phyloP scores from a whole-genome alignment of 495 filamentous ascomycete species.

The Penicillium pancosmium region DNA sequence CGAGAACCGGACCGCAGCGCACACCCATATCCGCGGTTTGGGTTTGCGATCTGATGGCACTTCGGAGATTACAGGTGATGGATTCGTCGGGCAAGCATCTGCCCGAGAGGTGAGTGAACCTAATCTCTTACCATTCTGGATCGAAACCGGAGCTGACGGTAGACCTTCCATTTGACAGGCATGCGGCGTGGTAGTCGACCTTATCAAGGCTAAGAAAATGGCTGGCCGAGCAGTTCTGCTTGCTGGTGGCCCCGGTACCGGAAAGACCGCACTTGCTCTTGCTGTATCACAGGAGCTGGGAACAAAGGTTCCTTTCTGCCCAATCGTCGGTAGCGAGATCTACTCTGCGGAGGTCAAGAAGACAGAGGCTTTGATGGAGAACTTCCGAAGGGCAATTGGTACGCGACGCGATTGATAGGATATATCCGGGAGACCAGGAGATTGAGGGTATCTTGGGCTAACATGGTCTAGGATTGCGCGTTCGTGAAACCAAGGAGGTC shows the following conservation, averaged over 20 bases:
- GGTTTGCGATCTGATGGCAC: slow-evolving; percentile 81
- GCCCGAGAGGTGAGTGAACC: slow-evolving; percentile 74
- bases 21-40: slow-evolving; percentile 95
- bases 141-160: slow-evolving; percentile 6
- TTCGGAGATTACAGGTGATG: slow-evolving; percentile 73
- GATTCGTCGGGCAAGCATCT: slow-evolving; percentile 85
- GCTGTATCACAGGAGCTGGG: slow-evolving; percentile 95
- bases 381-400: slow-evolving; percentile 95
- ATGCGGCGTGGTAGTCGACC: slow-evolving; percentile 90
- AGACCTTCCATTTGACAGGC: slow-evolving; percentile 53
- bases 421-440: background rate
- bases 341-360: slow-evolving; percentile 98
- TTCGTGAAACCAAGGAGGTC: slow-evolving; percentile 97
- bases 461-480: slow-evolving; percentile 65
- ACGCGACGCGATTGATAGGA: slow-evolving; percentile 21
- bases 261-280: slow-evolving; percentile 94
- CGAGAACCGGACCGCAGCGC: slow-evolving; percentile 92
- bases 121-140: background rate
- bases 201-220: slow-evolving; percentile 96
- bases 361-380: slow-evolving; percentile 98
- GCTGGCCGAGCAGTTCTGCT: slow-evolving; percentile 90
- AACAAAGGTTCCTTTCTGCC: slow-evolving; percentile 96
- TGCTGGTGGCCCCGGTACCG: slow-evolving; percentile 90
- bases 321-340: slow-evolving; percentile 94
- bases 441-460: slow-evolving; percentile 18